These are phyloP conservation scores for Puccinia triticina DNA, from an alignment of 1,284 basidiomycete genomes.

Conservation along the genomic window DNA sequence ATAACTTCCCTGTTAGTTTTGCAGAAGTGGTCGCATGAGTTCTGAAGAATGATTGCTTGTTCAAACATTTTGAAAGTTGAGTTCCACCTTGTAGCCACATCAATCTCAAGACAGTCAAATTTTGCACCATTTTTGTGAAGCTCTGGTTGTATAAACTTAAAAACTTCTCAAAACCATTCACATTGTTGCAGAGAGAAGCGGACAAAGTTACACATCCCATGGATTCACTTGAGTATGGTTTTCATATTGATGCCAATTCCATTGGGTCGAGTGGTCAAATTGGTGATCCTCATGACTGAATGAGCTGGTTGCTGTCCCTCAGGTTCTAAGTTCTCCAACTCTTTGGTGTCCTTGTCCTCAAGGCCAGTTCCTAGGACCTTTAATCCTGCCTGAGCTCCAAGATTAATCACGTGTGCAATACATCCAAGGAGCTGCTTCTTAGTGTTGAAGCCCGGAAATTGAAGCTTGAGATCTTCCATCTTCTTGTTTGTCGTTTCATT, in stretches of 20 bases:
- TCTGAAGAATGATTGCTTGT: not conserved
- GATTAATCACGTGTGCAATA: too few relatives aligned
- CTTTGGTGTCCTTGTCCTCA: too few relatives aligned
- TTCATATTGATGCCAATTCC: too few relatives aligned
- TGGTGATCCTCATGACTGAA: not conserved
- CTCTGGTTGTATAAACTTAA: not conserved
- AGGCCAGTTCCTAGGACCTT: too few relatives aligned
- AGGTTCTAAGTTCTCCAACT: too few relatives aligned
- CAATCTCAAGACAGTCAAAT: not conserved
- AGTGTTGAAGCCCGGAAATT: too few relatives aligned
- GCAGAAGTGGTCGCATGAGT: slow-evolving; percentile 7
- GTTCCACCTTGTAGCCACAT: slow-evolving; percentile 11
- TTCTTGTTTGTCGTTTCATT: not conserved
- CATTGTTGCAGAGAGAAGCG: not conserved
- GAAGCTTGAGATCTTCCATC: not conserved
- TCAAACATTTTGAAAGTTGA: slow-evolving; percentile 9
- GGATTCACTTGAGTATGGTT: not conserved
- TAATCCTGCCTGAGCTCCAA: too few relatives aligned
- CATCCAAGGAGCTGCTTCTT: too few relatives aligned
- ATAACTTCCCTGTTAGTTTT: not conserved
- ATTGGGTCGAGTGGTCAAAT: not conserved
- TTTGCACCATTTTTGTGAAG: not conserved
- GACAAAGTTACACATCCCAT: not conserved
- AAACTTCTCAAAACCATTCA: not conserved
- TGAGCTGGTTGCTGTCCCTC: too few relatives aligned